Conservation (phyloP, 2,329 filamentous ascomycete species). For the Microdochium nivale region DNA sequence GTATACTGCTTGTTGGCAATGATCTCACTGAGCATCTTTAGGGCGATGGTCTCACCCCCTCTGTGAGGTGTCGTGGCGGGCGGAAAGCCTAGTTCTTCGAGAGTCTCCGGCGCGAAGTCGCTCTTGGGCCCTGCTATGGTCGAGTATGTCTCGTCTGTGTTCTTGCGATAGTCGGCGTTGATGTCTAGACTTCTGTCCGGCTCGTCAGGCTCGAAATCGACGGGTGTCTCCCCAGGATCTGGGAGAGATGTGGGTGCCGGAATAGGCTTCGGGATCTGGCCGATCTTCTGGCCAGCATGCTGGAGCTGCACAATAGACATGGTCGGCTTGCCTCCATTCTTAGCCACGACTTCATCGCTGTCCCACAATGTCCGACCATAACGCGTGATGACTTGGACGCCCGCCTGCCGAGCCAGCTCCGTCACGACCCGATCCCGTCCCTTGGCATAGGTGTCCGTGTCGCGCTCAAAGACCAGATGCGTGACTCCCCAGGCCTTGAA, state of each 20-base stretch:
- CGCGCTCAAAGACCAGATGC: constrained; percentile 71
- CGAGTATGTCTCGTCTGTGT: constrained; percentile 47
- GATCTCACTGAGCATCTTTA: constrained; percentile 49
- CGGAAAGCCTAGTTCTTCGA: constrained; percentile 62
- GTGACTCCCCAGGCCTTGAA: constrained; percentile 67
- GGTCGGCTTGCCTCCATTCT: constrained; percentile 60
- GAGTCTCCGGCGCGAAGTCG: constrained; percentile 62
- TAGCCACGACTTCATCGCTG: constrained; percentile 57
- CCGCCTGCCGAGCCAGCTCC: constrained; percentile 51
- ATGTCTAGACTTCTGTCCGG: constrained; percentile 46
- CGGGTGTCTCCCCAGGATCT: constrained; percentile 52
- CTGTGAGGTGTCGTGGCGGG: constrained; percentile 56
- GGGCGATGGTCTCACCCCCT: constrained; percentile 61
- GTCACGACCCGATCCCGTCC: constrained; percentile 53
- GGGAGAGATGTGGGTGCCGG: constrained; percentile 51
- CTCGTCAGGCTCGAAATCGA: constrained; percentile 48
- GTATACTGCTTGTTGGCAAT: constrained; percentile 57
- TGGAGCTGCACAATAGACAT: constrained; percentile 66
- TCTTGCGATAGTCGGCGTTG: constrained; percentile 46
- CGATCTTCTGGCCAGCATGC: constrained; percentile 53
- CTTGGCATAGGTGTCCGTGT: constrained; percentile 65
- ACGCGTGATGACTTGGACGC: constrained; percentile 57
- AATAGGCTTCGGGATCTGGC: constrained; percentile 52
- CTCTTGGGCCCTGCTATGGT: constrained; percentile 56
- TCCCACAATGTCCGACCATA: constrained; percentile 66